Evolutionary conservation across 2,329 filamentous ascomycete species (phyloP).

Genomic region (Cladosporium sp.): DNA sequence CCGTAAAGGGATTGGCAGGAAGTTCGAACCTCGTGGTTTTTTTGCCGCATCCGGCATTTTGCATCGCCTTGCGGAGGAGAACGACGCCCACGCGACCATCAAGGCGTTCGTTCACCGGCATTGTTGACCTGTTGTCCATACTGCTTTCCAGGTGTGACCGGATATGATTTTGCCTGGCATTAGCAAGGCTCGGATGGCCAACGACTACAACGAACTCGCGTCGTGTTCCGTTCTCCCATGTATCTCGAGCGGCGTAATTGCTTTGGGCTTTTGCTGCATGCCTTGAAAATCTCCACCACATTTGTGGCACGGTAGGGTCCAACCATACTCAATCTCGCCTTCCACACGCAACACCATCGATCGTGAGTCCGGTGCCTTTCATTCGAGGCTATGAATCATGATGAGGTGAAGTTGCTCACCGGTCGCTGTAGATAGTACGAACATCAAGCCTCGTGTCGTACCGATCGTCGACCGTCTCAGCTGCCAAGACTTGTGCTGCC

Average conservation of each 20-base stretch:
- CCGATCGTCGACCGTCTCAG: background rate
- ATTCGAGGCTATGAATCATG: background rate
- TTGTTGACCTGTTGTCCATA: background rate
- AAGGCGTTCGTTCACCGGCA: background rate
- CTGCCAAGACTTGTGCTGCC: conserved; percentile 2
- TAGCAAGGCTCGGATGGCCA: background rate
- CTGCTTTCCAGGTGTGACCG: background rate
- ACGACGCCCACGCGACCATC: background rate
- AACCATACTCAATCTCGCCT: background rate
- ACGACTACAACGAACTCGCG: background rate
- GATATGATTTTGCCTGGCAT: background rate
- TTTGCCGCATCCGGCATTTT: background rate
- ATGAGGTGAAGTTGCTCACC: background rate
- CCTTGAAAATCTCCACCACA: background rate
- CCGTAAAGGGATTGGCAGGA: background rate
- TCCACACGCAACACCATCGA: background rate
- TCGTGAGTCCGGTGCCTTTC: background rate
- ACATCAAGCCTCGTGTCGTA: background rate
- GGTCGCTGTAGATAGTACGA: background rate
- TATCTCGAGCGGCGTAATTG: background rate
- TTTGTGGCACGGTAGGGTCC: background rate
- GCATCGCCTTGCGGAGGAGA: background rate
- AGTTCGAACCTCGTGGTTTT: background rate
- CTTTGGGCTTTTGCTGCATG: background rate
- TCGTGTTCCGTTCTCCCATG: background rate